Conservation (phyloP, 495 filamentous ascomycete genomes). For the Neurospora hispaniola region DNA sequence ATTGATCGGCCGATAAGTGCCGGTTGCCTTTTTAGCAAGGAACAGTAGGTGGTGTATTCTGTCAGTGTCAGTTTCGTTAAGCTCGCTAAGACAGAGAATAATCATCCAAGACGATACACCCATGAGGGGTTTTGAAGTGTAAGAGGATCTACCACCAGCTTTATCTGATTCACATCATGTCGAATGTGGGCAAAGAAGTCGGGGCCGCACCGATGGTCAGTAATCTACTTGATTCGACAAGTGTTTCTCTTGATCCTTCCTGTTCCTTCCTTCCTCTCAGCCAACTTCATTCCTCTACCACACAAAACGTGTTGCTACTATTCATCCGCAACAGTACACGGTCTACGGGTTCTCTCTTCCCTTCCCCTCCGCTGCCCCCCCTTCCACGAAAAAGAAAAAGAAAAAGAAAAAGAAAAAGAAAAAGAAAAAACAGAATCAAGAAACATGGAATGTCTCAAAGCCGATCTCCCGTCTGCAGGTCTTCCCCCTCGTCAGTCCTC, state of each 20-base stretch:
- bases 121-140: not conserved
- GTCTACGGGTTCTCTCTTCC: too few relatives aligned
- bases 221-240: not conserved
- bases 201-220: too few relatives aligned
- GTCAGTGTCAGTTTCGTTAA: not conserved
- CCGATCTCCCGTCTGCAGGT: not conserved
- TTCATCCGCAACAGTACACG: not conserved
- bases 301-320: not conserved
- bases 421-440: not conserved
- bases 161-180: not conserved
- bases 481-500: not conserved
- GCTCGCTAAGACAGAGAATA: not conserved
- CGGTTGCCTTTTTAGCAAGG: not conserved
- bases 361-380: not conserved
- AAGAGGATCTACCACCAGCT: not conserved
- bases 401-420: not conserved
- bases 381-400: not conserved
- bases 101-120: not conserved
- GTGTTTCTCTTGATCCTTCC: not conserved
- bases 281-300: not conserved
- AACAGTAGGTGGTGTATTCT: not conserved
- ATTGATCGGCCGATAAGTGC: not conserved
- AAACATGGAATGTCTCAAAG: conserved; percentile 1
- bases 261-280: not conserved
- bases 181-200: too few relatives aligned